Evolutionary conservation across 768 basidiomycete species (phyloP), one percentile per base, ranked within the genome.

Genomic region (Rhodotorula taiwanensis): DNA sequence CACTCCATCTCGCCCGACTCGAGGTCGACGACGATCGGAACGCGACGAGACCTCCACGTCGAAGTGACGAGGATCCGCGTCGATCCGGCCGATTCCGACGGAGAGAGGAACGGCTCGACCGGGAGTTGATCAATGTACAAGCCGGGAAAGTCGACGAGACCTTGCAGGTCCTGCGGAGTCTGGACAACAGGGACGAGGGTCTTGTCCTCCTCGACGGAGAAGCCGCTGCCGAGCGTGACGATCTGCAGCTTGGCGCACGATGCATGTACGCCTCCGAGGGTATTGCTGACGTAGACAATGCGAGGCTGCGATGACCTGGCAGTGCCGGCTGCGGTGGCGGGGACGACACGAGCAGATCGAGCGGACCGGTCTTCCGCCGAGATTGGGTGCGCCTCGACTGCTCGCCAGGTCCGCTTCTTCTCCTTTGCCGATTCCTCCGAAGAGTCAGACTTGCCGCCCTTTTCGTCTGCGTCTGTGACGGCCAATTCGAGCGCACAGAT

Each of bases 201-300:
- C 21, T 55, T 27, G 16, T 49, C 53, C 3, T 27, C 34, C 28
- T 52, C 39, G 43, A 50, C 33, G n/a, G 23, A 15, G 55, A 56
- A 28, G 3, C 41, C 30, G 55, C 25, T 23, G 20, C 25, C 39
- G n/a, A 83, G 74, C 60, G 81, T 76, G 13, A 79, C 73, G 1
- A 76, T 62, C 66, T 84, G 80, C 0, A 88, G 74, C 2, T 79
- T 74, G 0, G 81, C 77, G 10, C 83, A 82, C 0, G 82, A 81
- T 15, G 80, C 77, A 59, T 88, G 86, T 0, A 84, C 76, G 7
- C 85, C 85, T 0, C 84, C 84, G 4, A 79, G 73, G 2, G 76
- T 73, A 66, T 79, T 80, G 11, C 84, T 79, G 15, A 87, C 70
- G 80, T 82, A 87, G 48, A 83, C 73, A 13, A 85, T 69, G 5